phyloP scores from a whole-genome alignment of 805 yeast species.

The Candida alai region DNA sequence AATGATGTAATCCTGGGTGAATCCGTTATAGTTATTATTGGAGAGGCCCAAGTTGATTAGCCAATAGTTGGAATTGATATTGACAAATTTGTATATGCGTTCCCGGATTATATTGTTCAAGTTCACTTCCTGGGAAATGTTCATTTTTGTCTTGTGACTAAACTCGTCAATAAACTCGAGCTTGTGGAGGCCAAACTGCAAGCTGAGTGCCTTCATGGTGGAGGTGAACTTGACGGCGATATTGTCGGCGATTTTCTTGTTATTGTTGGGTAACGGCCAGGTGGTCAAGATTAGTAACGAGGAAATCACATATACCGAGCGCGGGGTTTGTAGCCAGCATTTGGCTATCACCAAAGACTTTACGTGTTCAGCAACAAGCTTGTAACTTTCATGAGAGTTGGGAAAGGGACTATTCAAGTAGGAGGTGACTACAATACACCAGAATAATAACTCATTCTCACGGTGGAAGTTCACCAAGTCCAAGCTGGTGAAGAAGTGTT shows the following conservation, averaged over 20 bases:
- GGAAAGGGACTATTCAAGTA: conserved; percentile 19
- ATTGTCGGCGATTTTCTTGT: conserved; percentile 25
- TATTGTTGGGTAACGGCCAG: conserved; percentile 38
- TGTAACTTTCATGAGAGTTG: conserved; percentile 13
- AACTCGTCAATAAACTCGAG: conserved; percentile 39
- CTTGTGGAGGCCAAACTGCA: conserved; percentile 42
- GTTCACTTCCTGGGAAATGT: conserved; percentile 23
- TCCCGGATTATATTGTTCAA: conserved; percentile 34
- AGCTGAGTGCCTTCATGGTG: conserved; percentile 34
- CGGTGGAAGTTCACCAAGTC: conserved; percentile 13
- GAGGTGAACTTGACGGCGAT: conserved; percentile 34
- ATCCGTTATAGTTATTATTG: conserved; percentile 25
- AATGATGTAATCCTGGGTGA: conserved; percentile 35
- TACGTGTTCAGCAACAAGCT: conserved; percentile 26
- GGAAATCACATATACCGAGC: conserved; percentile 36
- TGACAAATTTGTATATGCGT: conserved; percentile 39
- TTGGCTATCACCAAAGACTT: conserved; percentile 36
- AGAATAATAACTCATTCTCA: conserved; percentile 36
- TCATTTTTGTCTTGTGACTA: conserved; percentile 30
- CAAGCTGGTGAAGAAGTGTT: conserved; percentile 16
- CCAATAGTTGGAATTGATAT: conserved; percentile 43
- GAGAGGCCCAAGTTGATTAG: conserved; percentile 37
- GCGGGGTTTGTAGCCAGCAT: conserved; percentile 44
- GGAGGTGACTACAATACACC: conserved; percentile 38
- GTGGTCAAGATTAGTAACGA: conserved; percentile 40